A percentile compares a stretch with the other conserved stretches of the same genome.
Evolutionary conservation across 768 basidiomycete genomes (phyloP).

Genomic region (Rhizopogon sp.): DNA sequence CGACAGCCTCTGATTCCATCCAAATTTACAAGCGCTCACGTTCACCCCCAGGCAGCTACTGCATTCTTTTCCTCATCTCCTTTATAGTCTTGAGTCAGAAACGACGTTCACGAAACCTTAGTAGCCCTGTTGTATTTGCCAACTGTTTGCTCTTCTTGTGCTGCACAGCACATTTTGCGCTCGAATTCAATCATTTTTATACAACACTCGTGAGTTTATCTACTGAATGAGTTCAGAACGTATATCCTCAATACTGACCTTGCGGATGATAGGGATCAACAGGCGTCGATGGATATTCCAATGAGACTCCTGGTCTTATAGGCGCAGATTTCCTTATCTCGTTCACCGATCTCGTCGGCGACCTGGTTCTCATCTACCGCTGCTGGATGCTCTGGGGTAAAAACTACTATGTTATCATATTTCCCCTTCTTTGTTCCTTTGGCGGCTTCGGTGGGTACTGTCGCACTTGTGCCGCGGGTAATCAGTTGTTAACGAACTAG

Average conservation of each 20-base stretch:
- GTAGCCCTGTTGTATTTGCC: conserved; percentile 22
- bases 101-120: conserved; percentile 6
- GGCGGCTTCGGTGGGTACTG: conserved; percentile 28
- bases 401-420: conserved; percentile 26
- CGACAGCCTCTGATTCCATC: neutral
- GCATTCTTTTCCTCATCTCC: conserved; percentile 25
- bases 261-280: conserved; percentile 14
- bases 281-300: conserved; percentile 22
- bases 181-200: conserved; percentile 33
- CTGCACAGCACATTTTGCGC: conserved; percentile 27
- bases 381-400: conserved; percentile 37
- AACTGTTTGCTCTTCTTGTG: conserved; percentile 27
- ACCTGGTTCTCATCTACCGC: conserved; percentile 34
- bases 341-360: conserved; percentile 30
- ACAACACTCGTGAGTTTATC: conserved; percentile 24
- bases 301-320: conserved; percentile 25
- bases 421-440: conserved; percentile 31
- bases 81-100: conserved; percentile 18
- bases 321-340: conserved; percentile 34
- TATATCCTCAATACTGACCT: neutral
- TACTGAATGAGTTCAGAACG: neutral
- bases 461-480: neutral
- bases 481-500: neutral
- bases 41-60: conserved; percentile 7
- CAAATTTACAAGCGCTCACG: conserved; percentile 7